Percentiles rank a stretch among this genome's conserved stretches.
Evolutionary conservation across 1,139 yeast species (phyloP).

Genomic region (Candida glucosophila): DNA sequence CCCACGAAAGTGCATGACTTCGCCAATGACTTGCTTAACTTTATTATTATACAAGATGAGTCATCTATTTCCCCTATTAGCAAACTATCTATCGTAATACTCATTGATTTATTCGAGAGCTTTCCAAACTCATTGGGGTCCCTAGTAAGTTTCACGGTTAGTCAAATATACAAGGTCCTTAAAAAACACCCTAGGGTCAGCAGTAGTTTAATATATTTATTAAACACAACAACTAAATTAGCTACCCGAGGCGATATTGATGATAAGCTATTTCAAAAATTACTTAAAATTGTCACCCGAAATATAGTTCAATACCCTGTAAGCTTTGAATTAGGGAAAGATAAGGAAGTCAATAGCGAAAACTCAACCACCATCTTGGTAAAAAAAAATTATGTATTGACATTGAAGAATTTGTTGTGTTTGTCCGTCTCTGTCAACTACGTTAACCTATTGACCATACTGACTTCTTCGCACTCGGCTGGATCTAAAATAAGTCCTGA

Average conservation of each 20-base stretch:
- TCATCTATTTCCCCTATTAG: conserved; percentile 13
- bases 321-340: conserved; percentile 12
- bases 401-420: conserved; percentile 24
- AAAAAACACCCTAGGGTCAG: conserved; percentile 25
- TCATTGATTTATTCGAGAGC: conserved; percentile 30
- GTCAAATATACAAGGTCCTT: conserved; percentile 31
- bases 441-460: conserved; percentile 26
- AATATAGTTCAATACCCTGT: conserved; percentile 13
- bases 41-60: conserved; percentile 13
- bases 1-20: conserved; percentile 33
- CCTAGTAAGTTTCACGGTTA: conserved; percentile 25
- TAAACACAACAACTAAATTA: conserved; percentile 26
- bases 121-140: conserved; percentile 32
- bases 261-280: conserved; percentile 31
- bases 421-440: conserved; percentile 29
- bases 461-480: conserved; percentile 27
- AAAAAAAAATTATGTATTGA: conserved; percentile 26
- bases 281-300: conserved; percentile 25
- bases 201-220: conserved; percentile 22
- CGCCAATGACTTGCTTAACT: conserved; percentile 27
- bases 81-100: conserved; percentile 20
- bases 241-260: conserved; percentile 34
- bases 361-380: conserved; percentile 15
- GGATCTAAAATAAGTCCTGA: conserved; percentile 40
- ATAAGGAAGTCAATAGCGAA: conserved; percentile 8